Evolutionary conservation across 306 rosid genomes (phyloP).

Genomic region (Ochetophila trinervis): DNA sequence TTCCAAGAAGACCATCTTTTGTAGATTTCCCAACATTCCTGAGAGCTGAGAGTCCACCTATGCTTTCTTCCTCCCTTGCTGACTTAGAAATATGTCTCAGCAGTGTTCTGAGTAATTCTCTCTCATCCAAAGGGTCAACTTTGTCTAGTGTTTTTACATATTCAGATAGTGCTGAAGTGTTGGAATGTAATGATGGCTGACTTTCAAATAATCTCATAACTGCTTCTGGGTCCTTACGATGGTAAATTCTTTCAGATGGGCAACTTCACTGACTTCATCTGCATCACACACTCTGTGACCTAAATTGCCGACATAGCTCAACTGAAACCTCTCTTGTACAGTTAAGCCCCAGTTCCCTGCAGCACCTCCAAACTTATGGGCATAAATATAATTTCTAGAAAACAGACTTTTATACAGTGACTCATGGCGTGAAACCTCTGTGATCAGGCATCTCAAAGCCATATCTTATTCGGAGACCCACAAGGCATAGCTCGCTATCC

Average conservation of each 20-base stretch:
- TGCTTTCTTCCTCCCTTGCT: conserved; percentile 49
- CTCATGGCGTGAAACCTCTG: conserved; percentile 57
- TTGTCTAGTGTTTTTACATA: conserved; percentile 74
- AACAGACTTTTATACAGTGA: conserved; percentile 33
- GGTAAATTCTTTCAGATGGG: conserved; percentile 74
- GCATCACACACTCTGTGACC: conserved; percentile 63
- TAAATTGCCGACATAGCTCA: conserved; percentile 71
- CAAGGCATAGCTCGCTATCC: conserved; percentile 8
- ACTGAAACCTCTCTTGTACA: conserved; percentile 59
- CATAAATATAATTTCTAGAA: conserved; percentile 39
- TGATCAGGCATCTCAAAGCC: conserved; percentile 66
- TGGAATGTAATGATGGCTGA: conserved; percentile 68
- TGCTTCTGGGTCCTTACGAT: conserved; percentile 73
- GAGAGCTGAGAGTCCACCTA: conserved; percentile 47
- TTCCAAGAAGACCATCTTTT: conserved; percentile 69
- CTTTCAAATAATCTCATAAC: conserved; percentile 85
- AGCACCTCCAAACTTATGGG: conserved; percentile 37
- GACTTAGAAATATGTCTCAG: conserved; percentile 54
- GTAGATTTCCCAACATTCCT: conserved; percentile 58
- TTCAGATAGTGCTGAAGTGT: conserved; percentile 73
- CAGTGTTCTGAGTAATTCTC: conserved; percentile 73
- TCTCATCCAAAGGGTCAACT: conserved; percentile 80
- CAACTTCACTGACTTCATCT: conserved; percentile 70
- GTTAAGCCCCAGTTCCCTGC: conserved; percentile 46
- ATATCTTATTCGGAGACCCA: conserved; percentile 27